phyloP scores from a whole-genome alignment of 192 early-diverging fungal species.

The Backusella australiensis region DNA sequence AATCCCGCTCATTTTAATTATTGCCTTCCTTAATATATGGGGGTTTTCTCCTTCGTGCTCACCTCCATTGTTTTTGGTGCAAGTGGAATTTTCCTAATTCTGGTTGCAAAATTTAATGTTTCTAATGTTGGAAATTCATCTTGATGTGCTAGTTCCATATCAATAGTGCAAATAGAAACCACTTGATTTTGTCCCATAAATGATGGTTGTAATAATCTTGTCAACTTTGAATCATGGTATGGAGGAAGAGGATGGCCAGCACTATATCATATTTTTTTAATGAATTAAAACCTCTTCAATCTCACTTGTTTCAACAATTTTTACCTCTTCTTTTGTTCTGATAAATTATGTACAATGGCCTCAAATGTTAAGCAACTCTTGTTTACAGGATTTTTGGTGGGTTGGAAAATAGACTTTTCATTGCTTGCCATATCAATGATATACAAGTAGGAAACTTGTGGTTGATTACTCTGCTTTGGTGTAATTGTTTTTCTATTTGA shows the following conservation, averaged over 20 bases:
- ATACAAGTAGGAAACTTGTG: constrained; percentile 12
- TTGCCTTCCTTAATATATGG: neutral
- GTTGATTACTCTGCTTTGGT: neutral
- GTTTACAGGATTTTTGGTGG: constrained; percentile 4
- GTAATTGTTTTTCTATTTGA: neutral
- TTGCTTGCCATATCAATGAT: constrained; percentile 11
- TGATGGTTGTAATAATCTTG: constrained; percentile 4
- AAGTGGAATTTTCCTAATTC: neutral
- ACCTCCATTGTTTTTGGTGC: constrained; percentile 1
- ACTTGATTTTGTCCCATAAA: neutral
- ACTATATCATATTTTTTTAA: neutral
- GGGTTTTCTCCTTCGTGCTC: neutral
- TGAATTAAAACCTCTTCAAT: neutral
- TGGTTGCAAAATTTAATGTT: constrained; percentile 7
- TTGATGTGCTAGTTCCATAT: constrained; percentile 4
- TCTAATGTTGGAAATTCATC: constrained; percentile 11
- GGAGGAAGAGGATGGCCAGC: constrained; percentile 16
- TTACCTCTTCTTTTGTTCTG: constrained; percentile 10
- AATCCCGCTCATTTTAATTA: neutral
- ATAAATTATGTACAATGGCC: constrained; percentile 18
- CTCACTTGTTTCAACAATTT: neutral
- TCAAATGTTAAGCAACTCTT: constrained; percentile 12
- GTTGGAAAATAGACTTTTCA: constrained; percentile 9
- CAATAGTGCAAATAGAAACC: constrained; percentile 3
- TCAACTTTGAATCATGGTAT: constrained; percentile 11